Evolutionary conservation across 768 basidiomycete species (phyloP), one percentile per base, ranked within the genome.

Genomic region (Tephrocybe sp.): DNA sequence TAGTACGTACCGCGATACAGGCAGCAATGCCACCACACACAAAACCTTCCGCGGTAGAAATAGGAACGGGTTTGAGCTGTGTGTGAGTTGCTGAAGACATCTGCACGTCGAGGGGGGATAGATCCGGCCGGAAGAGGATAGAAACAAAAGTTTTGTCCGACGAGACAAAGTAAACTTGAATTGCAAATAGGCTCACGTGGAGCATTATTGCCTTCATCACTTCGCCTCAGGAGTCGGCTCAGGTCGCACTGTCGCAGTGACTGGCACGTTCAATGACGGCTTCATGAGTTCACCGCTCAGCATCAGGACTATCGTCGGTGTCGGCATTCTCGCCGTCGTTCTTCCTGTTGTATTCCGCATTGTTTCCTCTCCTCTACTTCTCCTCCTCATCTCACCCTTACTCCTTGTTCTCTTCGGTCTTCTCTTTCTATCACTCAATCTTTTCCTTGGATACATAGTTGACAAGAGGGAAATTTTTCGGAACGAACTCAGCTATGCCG

Each of bases 11-110:
- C 28, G 95, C 96, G 36, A 89, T 86, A 66, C 84, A 92, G 50
- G 94, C 97, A 44, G 97, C 97, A 44, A 94, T 64, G 21, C 89
- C 95, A 49, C 97, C 97, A 55, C 89, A 89, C 9, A 89, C 38
- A 63, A 99, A 99, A 34, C 89, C 82, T 67, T 95, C 93, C 39
- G 75, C 56, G 0, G 88, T 89, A 34, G 85, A 83, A 28, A 92
- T 55, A 11, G 68, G 65, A 11, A 63, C 58, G 27, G 60, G 59
- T 47, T 59, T 60, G n/a, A 28, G 38, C 25, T 46, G 42, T 9
- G 38, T 21, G 26, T 32, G 36, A 44, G 50, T 36, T 27, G 48
- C 35, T 30, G 53, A 49, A 53, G 56, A 41, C 56, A 52, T 54
- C 27, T 49, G 18, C 50, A 27, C 42, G 55, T 42, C 37, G 48